Conservation (phyloP, 331 rosid species). For the Pyracantha coccinea region DNA sequence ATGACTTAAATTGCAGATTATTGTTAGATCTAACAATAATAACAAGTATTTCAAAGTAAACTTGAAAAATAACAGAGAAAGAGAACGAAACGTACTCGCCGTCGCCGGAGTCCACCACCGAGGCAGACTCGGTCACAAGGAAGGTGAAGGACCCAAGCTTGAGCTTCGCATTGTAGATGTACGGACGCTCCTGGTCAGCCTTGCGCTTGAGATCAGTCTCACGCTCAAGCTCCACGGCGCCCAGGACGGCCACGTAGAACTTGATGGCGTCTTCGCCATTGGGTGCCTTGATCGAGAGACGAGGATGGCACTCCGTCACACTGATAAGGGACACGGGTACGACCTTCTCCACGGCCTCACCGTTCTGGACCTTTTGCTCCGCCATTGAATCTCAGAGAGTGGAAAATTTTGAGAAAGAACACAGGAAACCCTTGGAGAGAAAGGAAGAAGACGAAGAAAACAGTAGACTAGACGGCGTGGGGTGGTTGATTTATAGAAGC, state of each 20-base stretch:
- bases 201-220: slow-evolving; percentile 58
- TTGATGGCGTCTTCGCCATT: slow-evolving; percentile 59
- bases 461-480: slow-evolving; percentile 23
- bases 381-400: slow-evolving; percentile 37
- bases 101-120: slow-evolving; percentile 10
- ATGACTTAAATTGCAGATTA: no score
- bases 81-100: slow-evolving; percentile 27
- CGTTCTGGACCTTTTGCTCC: slow-evolving; percentile 49
- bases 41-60: background rate
- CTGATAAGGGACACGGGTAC: background rate
- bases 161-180: slow-evolving; percentile 50
- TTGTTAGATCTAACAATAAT: background rate
- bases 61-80: no score
- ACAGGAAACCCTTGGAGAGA: slow-evolving; percentile 21
- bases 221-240: slow-evolving; percentile 63
- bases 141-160: slow-evolving; percentile 39
- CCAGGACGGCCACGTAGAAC: slow-evolving; percentile 74
- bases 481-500: slow-evolving; percentile 45
- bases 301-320: background rate
- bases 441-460: background rate
- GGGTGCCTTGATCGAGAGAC: slow-evolving; percentile 25
- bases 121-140: slow-evolving; percentile 36
- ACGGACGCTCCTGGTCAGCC: slow-evolving; percentile 73
- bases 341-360: slow-evolving; percentile 30
- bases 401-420: no score